Evolutionary conservation across 352 stramenopile species (phyloP).

Genomic region (Stramenopiles sp.): DNA sequence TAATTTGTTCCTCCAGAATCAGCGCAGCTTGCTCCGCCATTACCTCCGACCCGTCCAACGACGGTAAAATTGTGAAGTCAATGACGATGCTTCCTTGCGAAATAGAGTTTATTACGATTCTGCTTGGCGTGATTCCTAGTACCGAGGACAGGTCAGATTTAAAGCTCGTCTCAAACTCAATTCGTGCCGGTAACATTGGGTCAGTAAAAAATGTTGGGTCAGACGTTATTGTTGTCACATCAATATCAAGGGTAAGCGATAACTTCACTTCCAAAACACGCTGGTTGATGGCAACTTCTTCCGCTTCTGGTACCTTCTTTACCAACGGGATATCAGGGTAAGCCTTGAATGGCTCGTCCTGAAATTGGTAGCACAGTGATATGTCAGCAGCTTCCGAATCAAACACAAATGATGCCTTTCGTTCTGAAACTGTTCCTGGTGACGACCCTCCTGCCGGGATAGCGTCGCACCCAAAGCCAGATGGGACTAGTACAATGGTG

Average conservation of each 20-base stretch:
- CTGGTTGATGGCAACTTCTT: too few relatives aligned
- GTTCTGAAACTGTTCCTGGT: too few relatives aligned
- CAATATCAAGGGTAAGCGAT: neutral
- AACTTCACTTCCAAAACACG: neutral
- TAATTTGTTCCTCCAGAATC: neutral
- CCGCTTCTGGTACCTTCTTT: too few relatives aligned
- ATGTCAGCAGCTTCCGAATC: too few relatives aligned
- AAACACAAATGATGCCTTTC: too few relatives aligned
- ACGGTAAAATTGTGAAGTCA: neutral
- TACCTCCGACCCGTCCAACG: neutral
- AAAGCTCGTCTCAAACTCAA: neutral
- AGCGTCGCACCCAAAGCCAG: too few relatives aligned
- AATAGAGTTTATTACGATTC: neutral
- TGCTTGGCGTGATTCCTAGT: neutral
- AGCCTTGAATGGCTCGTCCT: neutral
- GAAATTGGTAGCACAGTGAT: neutral
- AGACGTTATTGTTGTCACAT: neutral
- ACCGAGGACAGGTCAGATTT: neutral
- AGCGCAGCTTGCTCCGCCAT: neutral
- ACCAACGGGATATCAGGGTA: neutral
- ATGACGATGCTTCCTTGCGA: neutral
- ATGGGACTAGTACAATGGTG: too few relatives aligned
- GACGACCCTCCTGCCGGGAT: too few relatives aligned
- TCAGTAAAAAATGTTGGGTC: too few relatives aligned
- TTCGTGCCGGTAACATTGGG: neutral